A percentile compares a stretch with the other conserved stretches of the same genome.
Evolutionary conservation across 1,139 yeast species (phyloP).

Genomic region (Suhomyces coccinellae): DNA sequence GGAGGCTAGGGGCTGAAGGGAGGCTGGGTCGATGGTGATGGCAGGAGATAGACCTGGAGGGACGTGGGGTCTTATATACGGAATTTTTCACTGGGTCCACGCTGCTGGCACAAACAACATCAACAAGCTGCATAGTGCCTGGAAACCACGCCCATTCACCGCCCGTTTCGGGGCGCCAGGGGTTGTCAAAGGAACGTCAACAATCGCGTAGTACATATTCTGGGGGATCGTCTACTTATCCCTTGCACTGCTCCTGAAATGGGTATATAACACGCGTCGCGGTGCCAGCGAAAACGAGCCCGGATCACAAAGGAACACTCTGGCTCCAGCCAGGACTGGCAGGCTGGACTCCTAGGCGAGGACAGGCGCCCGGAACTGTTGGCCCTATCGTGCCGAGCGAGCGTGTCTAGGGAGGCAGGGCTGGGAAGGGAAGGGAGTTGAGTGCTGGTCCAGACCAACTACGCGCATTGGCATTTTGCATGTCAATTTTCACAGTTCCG

Average conservation of each 20-base stretch:
- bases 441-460: too few species aligned
- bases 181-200: conserved; percentile 8
- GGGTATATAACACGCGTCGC: conserved; percentile 8
- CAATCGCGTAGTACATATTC: conserved; percentile 1
- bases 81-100: conserved; percentile 2
- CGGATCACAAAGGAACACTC: not conserved
- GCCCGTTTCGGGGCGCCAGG: conserved; percentile 5
- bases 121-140: conserved; percentile 10
- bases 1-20: not conserved
- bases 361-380: not conserved
- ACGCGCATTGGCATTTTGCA: too few species aligned
- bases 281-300: conserved; percentile 1
- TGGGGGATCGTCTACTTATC: conserved; percentile 3
- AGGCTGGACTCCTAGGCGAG: too few species aligned
- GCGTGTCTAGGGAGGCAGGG: not conserved
- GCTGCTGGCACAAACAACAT: conserved; percentile 5
- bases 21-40: not conserved
- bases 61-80: conserved; percentile 1
- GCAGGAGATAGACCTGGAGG: not conserved
- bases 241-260: conserved; percentile 1
- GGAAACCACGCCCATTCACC: conserved; percentile 2
- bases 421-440: too few species aligned
- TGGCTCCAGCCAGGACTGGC: too few species aligned
- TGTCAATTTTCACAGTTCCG: too few species aligned
- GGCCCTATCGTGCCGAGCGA: too few species aligned